Evolutionary conservation across 257 asterid genomes (phyloP).

Genomic region (Rehmannia glutinosa): DNA sequence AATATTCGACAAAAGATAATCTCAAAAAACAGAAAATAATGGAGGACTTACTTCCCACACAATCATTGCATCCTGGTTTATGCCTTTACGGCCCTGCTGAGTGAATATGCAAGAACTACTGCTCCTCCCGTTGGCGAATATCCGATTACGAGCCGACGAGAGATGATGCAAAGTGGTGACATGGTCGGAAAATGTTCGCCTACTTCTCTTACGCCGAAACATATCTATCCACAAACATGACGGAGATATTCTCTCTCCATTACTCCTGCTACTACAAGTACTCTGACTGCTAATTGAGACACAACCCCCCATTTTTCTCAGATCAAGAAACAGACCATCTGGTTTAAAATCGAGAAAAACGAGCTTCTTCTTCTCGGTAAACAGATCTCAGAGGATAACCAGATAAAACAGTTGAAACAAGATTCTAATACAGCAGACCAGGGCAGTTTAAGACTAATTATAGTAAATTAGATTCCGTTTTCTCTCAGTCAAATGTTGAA

Average conservation of each 20-base stretch:
- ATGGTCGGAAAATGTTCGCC: constrained; percentile 64
- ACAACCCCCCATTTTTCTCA: constrained; percentile 92
- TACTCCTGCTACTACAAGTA: constrained; percentile 65
- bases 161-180: constrained; percentile 63
- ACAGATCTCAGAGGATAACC: constrained; percentile 23
- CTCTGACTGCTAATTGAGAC: constrained; percentile 71
- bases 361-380: constrained; percentile 20
- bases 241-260: constrained; percentile 61
- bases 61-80: constrained; percentile 96
- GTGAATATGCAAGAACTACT: constrained; percentile 84
- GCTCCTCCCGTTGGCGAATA: constrained; percentile 74
- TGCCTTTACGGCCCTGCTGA: constrained; percentile 97
- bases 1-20: too few species aligned
- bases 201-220: constrained; percentile 56
- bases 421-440: constrained; percentile 34
- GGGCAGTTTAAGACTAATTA: constrained; percentile 21
- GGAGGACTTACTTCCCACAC: constrained; percentile 84
- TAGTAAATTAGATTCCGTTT: constrained; percentile 25
- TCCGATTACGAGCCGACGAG: constrained; percentile 72
- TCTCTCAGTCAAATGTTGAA: constrained; percentile 50
- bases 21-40: background rate
- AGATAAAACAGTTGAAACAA: constrained; percentile 23
- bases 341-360: constrained; percentile 10
- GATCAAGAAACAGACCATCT: constrained; percentile 44
- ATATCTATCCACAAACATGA: constrained; percentile 62